A percentile compares a stretch with the other conserved stretches of the same genome.
Conservation (phyloP, 2,329 filamentous ascomycete species). For the Penicillium italicum region DNA sequence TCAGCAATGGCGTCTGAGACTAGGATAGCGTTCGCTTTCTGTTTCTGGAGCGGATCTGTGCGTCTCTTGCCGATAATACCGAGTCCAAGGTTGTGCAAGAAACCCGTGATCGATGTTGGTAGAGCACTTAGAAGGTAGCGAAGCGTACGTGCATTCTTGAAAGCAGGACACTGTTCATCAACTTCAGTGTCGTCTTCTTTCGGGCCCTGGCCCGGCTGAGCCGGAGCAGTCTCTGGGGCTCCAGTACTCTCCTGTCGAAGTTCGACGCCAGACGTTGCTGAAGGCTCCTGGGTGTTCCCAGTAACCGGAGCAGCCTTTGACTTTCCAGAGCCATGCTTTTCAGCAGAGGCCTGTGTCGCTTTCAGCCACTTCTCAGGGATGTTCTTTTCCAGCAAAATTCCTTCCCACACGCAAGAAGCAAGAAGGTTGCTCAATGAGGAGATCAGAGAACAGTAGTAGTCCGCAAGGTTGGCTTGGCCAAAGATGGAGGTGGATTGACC, state of each 20-base stretch:
- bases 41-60: constrained; percentile 60
- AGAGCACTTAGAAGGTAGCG: constrained; percentile 74
- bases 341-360: constrained; percentile 42
- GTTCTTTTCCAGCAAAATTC: constrained; percentile 67
- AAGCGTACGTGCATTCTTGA: constrained; percentile 75
- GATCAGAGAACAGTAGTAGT: constrained; percentile 74
- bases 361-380: constrained; percentile 63
- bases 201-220: constrained; percentile 12
- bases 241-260: constrained; percentile 26
- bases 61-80: constrained; percentile 71
- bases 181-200: constrained; percentile 23
- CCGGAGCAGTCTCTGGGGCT: constrained; percentile 18
- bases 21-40: constrained; percentile 59
- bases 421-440: constrained; percentile 73
- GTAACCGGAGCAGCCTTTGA: constrained; percentile 37
- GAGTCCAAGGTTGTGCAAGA: constrained; percentile 83
- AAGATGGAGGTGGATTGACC: constrained; percentile 61
- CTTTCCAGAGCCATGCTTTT: constrained; percentile 39
- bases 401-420: constrained; percentile 77
- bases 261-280: constrained; percentile 22
- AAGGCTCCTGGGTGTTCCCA: constrained; percentile 20
- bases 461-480: constrained; percentile 73
- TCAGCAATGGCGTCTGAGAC: constrained; percentile 68
- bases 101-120: constrained; percentile 73
- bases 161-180: constrained; percentile 41